These are phyloP conservation scores for Akanthomyces lecanii DNA, from an alignment of 2,329 filamentous ascomycete species.

Conservation along the genomic window DNA sequence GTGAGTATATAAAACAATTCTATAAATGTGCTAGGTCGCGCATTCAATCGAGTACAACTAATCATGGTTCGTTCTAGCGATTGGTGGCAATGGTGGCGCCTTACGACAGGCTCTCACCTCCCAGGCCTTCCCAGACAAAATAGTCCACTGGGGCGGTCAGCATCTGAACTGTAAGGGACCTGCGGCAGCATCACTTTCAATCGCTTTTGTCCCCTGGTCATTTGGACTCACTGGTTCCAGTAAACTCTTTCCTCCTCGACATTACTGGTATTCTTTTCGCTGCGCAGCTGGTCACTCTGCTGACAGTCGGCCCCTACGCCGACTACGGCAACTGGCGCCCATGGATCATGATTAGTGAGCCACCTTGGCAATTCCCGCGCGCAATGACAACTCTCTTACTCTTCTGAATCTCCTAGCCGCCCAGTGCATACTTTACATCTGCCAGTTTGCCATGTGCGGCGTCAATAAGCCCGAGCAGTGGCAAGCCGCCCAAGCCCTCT, in stretches of 20 bases:
- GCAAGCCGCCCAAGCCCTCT: conserved; percentile 20
- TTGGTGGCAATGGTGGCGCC: conserved; percentile 19
- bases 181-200: too few species aligned
- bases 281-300: conserved; percentile 21
- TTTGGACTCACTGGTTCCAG: not conserved
- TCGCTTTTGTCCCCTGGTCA: too few species aligned
- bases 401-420: conserved; percentile 3
- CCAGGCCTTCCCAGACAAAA: conserved; percentile 13
- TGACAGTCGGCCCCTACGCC: conserved; percentile 23
- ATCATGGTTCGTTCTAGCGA: conserved; percentile 2
- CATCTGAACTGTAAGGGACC: not conserved
- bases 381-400: too few species aligned
- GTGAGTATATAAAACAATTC: conserved; percentile 6
- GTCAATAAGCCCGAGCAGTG: conserved; percentile 20
- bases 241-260: conserved; percentile 21
- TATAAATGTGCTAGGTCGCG: not conserved
- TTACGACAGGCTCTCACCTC: conserved; percentile 17
- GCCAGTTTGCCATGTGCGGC: conserved; percentile 22
- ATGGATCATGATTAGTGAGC: conserved; percentile 23
- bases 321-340: conserved; percentile 24
- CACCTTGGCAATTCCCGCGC: too few species aligned
- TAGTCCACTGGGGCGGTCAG: conserved; percentile 16
- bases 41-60: not conserved
- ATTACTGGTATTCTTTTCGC: conserved; percentile 23
- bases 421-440: conserved; percentile 18